These are phyloP conservation scores for Microthlaspi erraticum DNA, from an alignment of 345 rosid genomes.

Conservation along the genomic window DNA sequence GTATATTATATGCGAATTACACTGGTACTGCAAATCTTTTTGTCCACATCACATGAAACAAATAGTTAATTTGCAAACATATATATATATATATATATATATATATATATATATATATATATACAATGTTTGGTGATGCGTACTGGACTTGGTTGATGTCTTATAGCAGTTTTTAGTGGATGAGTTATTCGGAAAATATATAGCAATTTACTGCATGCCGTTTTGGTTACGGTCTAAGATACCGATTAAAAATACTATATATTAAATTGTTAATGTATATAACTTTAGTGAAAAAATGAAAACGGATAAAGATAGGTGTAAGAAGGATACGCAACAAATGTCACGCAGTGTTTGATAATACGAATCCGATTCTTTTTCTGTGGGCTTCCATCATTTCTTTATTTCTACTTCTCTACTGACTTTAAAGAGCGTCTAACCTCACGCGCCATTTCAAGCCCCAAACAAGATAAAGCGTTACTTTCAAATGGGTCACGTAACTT, in stretches of 20 bases:
- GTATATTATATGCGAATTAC: conserved; percentile 1
- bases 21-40: conserved; percentile 19
- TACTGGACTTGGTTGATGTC: not conserved
- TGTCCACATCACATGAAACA: conserved; percentile 27
- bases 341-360: conserved; percentile 36
- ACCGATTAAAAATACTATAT: not conserved
- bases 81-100: not conserved
- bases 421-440: conserved; percentile 14
- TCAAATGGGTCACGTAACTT: conserved; percentile 36
- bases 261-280: not conserved
- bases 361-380: conserved; percentile 44
- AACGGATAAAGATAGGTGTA: conserved; percentile 32
- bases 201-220: conserved; percentile 19
- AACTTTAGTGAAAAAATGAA: not conserved
- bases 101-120: not conserved
- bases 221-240: conserved; percentile 18
- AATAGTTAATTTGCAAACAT: not conserved
- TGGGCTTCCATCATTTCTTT: conserved; percentile 43
- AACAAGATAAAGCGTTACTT: conserved; percentile 16
- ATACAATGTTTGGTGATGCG: conserved; percentile 6
- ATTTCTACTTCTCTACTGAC: conserved; percentile 25
- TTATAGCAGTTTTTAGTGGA: not conserved
- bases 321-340: conserved; percentile 43
- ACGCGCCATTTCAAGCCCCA: conserved; percentile 37
- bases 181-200: conserved; percentile 18